Evolutionary conservation across 2,329 filamentous ascomycete species (phyloP), one percentile per base, ranked within the genome.

Genomic region (Pezizomycotina sp.): DNA sequence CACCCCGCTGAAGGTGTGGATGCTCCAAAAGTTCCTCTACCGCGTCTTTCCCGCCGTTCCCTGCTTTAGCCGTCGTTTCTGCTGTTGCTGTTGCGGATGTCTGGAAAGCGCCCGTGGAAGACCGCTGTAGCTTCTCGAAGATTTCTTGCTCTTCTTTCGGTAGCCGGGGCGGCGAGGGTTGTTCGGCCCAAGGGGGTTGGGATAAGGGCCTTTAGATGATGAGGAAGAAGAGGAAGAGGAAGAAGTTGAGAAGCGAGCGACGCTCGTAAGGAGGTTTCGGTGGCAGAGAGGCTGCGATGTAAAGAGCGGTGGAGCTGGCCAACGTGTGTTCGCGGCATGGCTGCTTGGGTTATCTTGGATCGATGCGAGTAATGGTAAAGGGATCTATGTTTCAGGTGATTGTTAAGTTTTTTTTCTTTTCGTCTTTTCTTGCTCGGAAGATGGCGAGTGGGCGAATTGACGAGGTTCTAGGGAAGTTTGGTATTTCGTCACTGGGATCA

Each of bases 121-220:
- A 65, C 49, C 71, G 71, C 55, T 93, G 83, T 3, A 95, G 75
- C 26, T 74, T 68, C 59, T 93, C 84, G 56, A 89, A 92, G 47
- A 91, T 71, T 55, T 83, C 80, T 62, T 93, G 84, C 50, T 92
- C 76, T 57, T 80, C 74, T 51, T 82, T 74, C 5, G 86, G 82
- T 7, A 95, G 79, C 31, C 82, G 78, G 0, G 82, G 84, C 10
- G 89, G 89, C 37, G 49, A 49, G 32, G 21, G 45, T 15, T 23
- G 31, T 36, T 23, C 35, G 41, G 36, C 59, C 55, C 58, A 66
- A 69, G 45, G 60, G 48, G 39, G 58, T 55, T 50, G 60, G 48
- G 52, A 52, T 48, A 60, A 53, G 37, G 38, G 30, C 14, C 8
- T 33, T 22, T 14, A 21, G 22, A 26, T 14, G 23, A 19, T 18